A percentile compares a stretch with the other conserved stretches of the same genome.
phyloP scores from a whole-genome alignment of 148 eudicot genomes.

The Suaeda aralocaspica region DNA sequence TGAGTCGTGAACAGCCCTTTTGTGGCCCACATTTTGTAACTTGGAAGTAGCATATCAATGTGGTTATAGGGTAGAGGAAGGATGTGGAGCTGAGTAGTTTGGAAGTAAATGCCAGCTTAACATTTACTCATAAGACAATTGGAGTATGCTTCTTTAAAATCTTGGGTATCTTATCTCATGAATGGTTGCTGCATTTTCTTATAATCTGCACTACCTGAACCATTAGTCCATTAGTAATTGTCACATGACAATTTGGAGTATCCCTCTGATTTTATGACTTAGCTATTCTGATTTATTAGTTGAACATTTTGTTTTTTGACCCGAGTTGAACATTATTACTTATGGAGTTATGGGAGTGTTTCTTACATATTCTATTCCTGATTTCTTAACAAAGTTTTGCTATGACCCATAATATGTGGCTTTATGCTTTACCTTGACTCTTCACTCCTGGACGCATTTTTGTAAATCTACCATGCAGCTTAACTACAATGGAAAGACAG shows the following conservation, averaged over 20 bases:
- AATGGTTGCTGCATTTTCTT: background rate
- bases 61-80: background rate
- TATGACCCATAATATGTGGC: background rate
- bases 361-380: background rate
- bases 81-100: background rate
- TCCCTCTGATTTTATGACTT: background rate
- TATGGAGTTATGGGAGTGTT: background rate
- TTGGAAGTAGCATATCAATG: background rate
- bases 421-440: background rate
- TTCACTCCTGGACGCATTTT: background rate
- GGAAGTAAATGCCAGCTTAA: background rate
- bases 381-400: no score
- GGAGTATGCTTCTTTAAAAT: background rate
- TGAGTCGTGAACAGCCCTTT: background rate
- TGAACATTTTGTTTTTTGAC: no score
- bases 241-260: background rate
- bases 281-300: background rate
- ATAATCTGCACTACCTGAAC: no score
- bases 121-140: background rate
- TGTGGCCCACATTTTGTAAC: background rate
- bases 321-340: no score
- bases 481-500: conserved; percentile 51
- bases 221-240: background rate
- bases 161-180: background rate
- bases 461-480: conserved; percentile 41